Evolutionary conservation across 75 land plant species (phyloP), one percentile per base, ranked within the genome.

Genomic region (Pseudotsuga menziesii): DNA sequence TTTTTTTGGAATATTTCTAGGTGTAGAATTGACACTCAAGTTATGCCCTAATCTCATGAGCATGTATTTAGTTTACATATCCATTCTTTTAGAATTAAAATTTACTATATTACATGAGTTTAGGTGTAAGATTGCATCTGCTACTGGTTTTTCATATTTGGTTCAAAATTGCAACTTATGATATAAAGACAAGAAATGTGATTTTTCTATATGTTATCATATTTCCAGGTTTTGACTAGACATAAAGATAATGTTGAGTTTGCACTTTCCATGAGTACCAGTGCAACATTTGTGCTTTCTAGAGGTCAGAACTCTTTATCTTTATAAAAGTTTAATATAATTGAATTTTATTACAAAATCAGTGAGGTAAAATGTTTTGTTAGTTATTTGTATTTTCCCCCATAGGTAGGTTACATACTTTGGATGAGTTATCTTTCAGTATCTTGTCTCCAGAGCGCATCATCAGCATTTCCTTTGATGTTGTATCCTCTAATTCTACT

Each of bases 221-320:
- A 29, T 44, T 78, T 85, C 58, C 92, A 97, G 99, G 82, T 89
- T 57, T 86, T 97, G 80, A 89, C 87, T 58, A 98, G 99, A 17
- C 99, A 97, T 81, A 89, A 90, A 58, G 95, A 94, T 52, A 94
- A 94, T 92, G 99, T 98, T 11, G 99, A 97, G 76, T 97, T 94
- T 84, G 99, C 98, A 66, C 91, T 97, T 67, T 90, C 98, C 19
- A 88, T 94, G 84, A 89, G 94, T 78, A 90, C 92, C 15, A 78
- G 86, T 61, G 93, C 92, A 77, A 95, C 98, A 22, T 81, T 77
- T 85, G 99, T 97, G 26, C 87, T 97, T 58, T 97, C 99, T 86
- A 98, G 99, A 91, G 99, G 99, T 91, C 12, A 7, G 64, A 60
- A 25, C 4, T 62, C 17, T 57, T 76, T 76, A 67, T 78, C 16